Evolutionary conservation across 2,329 filamentous ascomycete species (phyloP), one percentile per base, ranked within the genome.

Genomic region (Magnaporthales sp.): DNA sequence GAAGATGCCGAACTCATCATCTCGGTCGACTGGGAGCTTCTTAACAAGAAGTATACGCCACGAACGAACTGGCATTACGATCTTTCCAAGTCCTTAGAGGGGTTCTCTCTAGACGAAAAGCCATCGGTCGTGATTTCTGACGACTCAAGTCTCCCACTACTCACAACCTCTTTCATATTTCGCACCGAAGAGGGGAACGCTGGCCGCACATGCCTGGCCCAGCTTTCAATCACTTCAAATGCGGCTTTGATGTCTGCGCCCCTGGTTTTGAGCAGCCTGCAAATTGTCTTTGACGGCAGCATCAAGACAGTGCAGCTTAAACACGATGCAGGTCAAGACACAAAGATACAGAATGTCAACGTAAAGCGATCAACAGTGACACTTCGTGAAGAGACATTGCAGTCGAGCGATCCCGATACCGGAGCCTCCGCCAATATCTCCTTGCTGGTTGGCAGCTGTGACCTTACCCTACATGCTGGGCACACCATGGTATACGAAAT

Each of bases 401-500:
- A 65, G 22, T 29, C 46, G 3, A 60, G 66, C 65, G 64, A 66
- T 67, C 63, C 27, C 26, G 30, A 69, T 3, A 69, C 69, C 9
- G 66, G 46, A 7, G 54, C 64, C 19, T 56, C 64, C 2, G 30
- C 38, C 22, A 56, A 11, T 8, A 31, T 66, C 11, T 62, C 56
- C 26, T 31, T 46, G n/a, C 30, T 66, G 46, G 56, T 66, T 26
- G 90, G 90, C 0, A 73, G 78, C 11, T 83, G 85, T 9, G 82
- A 93, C 74, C 77, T 97, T 66, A 86, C 82, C 0, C 77, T 97
- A 60, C 76, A 78, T 11, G 85, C 92, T 15, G 88, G 87, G 0
- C 85, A 91, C 68, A 90, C 83, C 9, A 87, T 85, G 66, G 85
- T 93, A 0, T 89, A 91, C 69, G 86, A 91, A 71, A 83, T 97